phyloP scores from a whole-genome alignment of 2,329 filamentous ascomycete genomes.

The Curvularia sp. region DNA sequence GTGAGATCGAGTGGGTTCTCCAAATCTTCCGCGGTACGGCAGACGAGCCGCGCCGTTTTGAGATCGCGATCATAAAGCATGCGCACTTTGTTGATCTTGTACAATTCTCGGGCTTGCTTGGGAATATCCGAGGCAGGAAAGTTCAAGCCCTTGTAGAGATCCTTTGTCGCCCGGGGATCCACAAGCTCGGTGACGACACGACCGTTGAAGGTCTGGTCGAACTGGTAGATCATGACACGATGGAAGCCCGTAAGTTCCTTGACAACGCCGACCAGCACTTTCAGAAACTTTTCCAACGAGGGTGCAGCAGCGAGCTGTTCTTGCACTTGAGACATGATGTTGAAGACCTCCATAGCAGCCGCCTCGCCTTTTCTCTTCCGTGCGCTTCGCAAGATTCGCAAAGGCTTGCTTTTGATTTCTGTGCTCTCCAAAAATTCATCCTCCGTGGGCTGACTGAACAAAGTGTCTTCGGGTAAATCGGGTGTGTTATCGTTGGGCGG shows the following conservation, averaged over 20 bases:
- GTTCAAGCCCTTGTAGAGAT: constrained; percentile 85
- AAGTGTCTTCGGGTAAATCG: constrained; percentile 73
- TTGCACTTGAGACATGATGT: constrained; percentile 90
- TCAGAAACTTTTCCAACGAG: constrained; percentile 75
- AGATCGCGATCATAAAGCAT: constrained; percentile 85
- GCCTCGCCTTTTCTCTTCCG: constrained; percentile 78
- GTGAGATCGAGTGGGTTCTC: constrained; percentile 81
- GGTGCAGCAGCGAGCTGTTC: constrained; percentile 79
- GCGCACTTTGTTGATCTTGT: constrained; percentile 88
- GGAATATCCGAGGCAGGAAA: constrained; percentile 90
- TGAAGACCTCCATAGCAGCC: constrained; percentile 87
- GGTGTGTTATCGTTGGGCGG: constrained; percentile 65
- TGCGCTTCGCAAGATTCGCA: constrained; percentile 78
- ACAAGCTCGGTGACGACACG: constrained; percentile 87
- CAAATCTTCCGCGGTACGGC: constrained; percentile 75
- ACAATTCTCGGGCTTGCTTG: constrained; percentile 84
- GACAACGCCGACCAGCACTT: constrained; percentile 82
- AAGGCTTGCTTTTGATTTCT: constrained; percentile 73
- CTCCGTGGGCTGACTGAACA: constrained; percentile 73
- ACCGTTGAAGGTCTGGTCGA: constrained; percentile 82
- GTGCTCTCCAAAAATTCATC: constrained; percentile 81
- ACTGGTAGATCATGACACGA: constrained; percentile 92
- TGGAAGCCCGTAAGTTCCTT: constrained; percentile 92
- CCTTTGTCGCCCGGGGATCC: constrained; percentile 77
- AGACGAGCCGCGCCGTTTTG: constrained; percentile 80